Evolutionary conservation across 208 protist species (phyloP).

Genomic region (Trypanosoma scelopori): DNA sequence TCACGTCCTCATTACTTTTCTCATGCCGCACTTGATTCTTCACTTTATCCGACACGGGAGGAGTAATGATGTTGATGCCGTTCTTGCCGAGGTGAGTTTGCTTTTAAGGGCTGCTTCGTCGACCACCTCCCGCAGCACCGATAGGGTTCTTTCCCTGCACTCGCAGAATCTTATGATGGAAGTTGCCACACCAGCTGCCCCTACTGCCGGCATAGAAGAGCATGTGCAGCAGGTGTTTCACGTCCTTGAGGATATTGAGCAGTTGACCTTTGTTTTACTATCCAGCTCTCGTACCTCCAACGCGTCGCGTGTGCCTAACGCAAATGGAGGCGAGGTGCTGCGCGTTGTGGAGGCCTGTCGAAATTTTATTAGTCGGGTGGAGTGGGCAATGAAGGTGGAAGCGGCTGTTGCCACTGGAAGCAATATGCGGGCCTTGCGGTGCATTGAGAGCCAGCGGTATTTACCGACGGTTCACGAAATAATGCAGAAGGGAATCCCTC

Average conservation of each 20-base stretch:
- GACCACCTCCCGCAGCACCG: not conserved
- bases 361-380: slow-evolving; percentile 41
- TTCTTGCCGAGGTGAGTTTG: slow-evolving; percentile 52
- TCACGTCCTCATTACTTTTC: slow-evolving; percentile 48
- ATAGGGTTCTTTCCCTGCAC: slow-evolving; percentile 30
- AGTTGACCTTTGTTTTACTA: slow-evolving; percentile 54
- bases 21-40: slow-evolving; percentile 77
- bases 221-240: slow-evolving; percentile 73
- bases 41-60: slow-evolving; percentile 52
- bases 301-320: slow-evolving; percentile 1
- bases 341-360: slow-evolving; percentile 37
- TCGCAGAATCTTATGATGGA: slow-evolving; percentile 44
- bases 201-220: slow-evolving; percentile 37
- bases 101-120: slow-evolving; percentile 13
- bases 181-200: slow-evolving; percentile 1
- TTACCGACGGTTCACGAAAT: slow-evolving; percentile 35
- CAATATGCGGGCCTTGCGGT: slow-evolving; percentile 74
- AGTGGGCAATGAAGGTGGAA: slow-evolving; percentile 39
- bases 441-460: slow-evolving; percentile 61
- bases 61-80: slow-evolving; percentile 31
- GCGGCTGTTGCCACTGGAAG: slow-evolving; percentile 73
- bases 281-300: slow-evolving; percentile 13
- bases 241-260: slow-evolving; percentile 71
- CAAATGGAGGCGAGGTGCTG: slow-evolving; percentile 30
- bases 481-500: slow-evolving; percentile 32